phyloP scores from a whole-genome alignment of 352 stramenopile genomes.

The Elongisporangium prolatum region DNA sequence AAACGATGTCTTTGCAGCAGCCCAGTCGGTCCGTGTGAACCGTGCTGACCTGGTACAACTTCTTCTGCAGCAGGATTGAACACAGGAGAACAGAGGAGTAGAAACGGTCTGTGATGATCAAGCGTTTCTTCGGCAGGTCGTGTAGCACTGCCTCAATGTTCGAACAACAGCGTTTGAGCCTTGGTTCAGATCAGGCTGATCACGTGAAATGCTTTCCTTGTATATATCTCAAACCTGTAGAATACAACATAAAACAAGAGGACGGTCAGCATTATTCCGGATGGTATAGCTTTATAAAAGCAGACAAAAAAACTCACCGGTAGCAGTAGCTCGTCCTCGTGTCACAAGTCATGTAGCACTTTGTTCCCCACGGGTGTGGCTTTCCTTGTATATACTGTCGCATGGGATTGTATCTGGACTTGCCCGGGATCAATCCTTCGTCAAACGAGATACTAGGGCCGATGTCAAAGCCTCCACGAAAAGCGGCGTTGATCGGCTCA shows the following conservation, averaged over 20 bases:
- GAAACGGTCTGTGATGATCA: constrained; percentile 4
- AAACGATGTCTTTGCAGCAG: constrained; percentile 11
- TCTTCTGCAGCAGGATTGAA: constrained; percentile 7
- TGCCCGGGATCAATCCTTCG: constrained; percentile 17
- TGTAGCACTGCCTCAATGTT: constrained; percentile 1
- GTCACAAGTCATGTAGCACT: constrained; percentile 22
- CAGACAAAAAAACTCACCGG: neutral
- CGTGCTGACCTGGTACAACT: constrained; percentile 11
- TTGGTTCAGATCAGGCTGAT: neutral
- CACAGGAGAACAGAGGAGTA: constrained; percentile 5
- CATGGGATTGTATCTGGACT: constrained; percentile 16
- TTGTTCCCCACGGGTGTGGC: constrained; percentile 15
- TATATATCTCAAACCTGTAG: too few species aligned
- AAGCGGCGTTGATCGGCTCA: neutral
- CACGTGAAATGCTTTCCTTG: too few species aligned
- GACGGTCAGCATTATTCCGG: neutral
- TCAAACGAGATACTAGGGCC: constrained; percentile 9
- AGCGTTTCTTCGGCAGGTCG: neutral
- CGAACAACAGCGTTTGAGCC: neutral
- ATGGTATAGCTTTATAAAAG: neutral
- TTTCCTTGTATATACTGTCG: constrained; percentile 15
- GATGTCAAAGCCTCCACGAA: neutral
- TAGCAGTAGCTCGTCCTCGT: constrained; percentile 9
- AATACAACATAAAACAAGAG: constrained; percentile 2
- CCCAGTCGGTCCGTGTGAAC: constrained; percentile 7